These are phyloP conservation scores for Stachybotrys chlorohalonatus DNA, from an alignment of 2,329 filamentous ascomycete species.

Conservation along the genomic window DNA sequence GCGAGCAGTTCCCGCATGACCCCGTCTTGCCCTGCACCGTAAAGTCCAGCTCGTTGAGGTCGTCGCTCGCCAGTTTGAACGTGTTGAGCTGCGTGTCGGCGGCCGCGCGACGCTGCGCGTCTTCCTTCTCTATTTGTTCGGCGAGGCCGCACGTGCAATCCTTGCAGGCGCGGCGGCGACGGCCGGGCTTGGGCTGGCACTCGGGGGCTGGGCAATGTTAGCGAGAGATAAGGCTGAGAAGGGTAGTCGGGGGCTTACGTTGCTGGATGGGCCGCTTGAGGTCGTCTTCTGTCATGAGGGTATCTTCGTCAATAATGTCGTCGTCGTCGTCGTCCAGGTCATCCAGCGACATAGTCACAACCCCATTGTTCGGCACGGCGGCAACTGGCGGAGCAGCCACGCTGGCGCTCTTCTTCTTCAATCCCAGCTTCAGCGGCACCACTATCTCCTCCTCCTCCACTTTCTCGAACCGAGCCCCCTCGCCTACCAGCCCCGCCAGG, in stretches of 20 bases:
- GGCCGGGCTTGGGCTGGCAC: constrained; percentile 79
- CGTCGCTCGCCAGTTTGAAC: constrained; percentile 64
- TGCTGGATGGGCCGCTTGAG: constrained; percentile 67
- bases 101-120: constrained; percentile 61
- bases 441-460: constrained; percentile 53
- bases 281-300: constrained; percentile 77
- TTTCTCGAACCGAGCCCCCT: constrained; percentile 62
- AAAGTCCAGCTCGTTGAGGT: constrained; percentile 83
- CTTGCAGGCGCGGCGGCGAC: constrained; percentile 89
- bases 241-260: constrained; percentile 48
- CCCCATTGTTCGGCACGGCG: constrained; percentile 52
- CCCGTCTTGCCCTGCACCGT: constrained; percentile 96
- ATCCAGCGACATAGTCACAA: constrained; percentile 54
- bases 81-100: constrained; percentile 56
- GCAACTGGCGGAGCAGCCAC: constrained; percentile 17
- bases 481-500: constrained; percentile 66
- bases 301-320: constrained; percentile 86
- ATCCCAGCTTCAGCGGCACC: constrained; percentile 36
- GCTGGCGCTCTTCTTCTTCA: constrained; percentile 23
- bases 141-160: constrained; percentile 95
- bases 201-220: constrained; percentile 51
- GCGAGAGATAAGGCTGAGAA: constrained; percentile 2
- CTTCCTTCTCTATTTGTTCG: constrained; percentile 77
- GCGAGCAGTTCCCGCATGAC: constrained; percentile 85
- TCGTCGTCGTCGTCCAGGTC: constrained; percentile 60